Percentiles rank a stretch among this genome's conserved stretches.
Evolutionary conservation across 2,329 filamentous ascomycete species (phyloP).

Genomic region (Colletotrichum sp.): DNA sequence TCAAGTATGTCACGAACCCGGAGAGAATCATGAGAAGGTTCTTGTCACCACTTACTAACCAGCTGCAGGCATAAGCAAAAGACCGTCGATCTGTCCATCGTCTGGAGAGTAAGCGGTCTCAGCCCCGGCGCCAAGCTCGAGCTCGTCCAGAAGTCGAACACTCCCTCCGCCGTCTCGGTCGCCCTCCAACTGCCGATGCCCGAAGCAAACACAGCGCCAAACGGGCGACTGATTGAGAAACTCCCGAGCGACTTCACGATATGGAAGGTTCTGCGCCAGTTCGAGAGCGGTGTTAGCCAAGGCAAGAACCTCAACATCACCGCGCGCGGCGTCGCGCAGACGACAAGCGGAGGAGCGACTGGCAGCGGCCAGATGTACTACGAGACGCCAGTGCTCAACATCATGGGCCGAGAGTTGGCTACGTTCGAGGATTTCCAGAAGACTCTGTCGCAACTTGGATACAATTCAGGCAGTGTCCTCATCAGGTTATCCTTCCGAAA

Average conservation of each 20-base stretch:
- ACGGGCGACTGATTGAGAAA: conserved; percentile 78
- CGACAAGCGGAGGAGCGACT: conserved; percentile 52
- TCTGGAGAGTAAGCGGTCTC: conserved; percentile 83
- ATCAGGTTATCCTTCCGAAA: conserved; percentile 78
- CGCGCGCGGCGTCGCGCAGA: conserved; percentile 75
- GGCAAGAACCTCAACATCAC: conserved; percentile 79
- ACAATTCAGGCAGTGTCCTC: conserved; percentile 82
- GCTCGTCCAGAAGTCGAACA: conserved; percentile 85
- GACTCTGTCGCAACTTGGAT: conserved; percentile 83
- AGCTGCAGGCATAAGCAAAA: conserved; percentile 82
- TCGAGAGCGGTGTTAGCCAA: conserved; percentile 75
- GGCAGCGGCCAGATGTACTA: conserved; percentile 83
- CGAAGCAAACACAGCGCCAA: conserved; percentile 66
- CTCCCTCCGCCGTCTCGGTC: conserved; percentile 83
- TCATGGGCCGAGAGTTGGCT: conserved; percentile 81
- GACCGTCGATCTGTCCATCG: conserved; percentile 81
- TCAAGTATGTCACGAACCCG: conserved; percentile 67
- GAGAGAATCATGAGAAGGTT: background rate
- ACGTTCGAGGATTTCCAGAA: conserved; percentile 86
- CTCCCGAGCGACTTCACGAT: conserved; percentile 87
- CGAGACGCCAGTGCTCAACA: conserved; percentile 82
- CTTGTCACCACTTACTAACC: background rate
- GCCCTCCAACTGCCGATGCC: conserved; percentile 83
- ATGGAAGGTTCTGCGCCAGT: conserved; percentile 89
- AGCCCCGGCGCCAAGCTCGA: conserved; percentile 88